Evolutionary conservation across 208 protist species (phyloP).

Genomic region (Leishmania tarentolae): DNA sequence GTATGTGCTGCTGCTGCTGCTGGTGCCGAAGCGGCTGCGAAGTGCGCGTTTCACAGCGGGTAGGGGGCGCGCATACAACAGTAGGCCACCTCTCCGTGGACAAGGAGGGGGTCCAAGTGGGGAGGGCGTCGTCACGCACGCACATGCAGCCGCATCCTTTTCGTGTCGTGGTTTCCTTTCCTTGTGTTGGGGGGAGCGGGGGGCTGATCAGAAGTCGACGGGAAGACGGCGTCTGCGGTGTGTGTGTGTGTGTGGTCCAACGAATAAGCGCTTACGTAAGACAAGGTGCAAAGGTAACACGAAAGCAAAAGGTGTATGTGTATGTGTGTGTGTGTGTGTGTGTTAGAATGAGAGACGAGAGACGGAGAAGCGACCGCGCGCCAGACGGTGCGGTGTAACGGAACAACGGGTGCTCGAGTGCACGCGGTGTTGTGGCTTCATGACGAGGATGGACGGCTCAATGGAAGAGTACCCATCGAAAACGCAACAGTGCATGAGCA

Average conservation of each 20-base stretch:
- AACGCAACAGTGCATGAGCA: background rate
- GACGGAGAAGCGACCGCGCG: background rate
- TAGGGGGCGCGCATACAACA: background rate
- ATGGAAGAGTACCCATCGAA: background rate
- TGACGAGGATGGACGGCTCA: background rate
- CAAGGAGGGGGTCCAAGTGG: background rate
- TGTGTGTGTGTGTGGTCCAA: background rate
- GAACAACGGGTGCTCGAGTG: background rate
- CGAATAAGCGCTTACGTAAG: background rate
- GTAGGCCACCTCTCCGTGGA: background rate
- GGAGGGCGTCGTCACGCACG: background rate
- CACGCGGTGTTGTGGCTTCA: background rate
- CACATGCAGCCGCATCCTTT: background rate
- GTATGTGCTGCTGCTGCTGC: background rate
- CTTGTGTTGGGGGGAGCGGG: too few relatives aligned
- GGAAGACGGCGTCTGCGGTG: background rate
- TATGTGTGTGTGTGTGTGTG: too few relatives aligned
- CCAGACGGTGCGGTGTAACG: background rate
- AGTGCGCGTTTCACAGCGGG: background rate
- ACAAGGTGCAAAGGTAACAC: background rate
- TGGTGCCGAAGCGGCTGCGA: too few relatives aligned
- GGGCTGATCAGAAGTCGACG: background rate
- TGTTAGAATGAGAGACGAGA: background rate
- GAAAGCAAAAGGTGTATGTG: too few relatives aligned
- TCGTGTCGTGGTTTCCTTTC: background rate